Evolutionary conservation across 2,329 filamentous ascomycete species (phyloP), one percentile per base, ranked within the genome.

Genomic region (Fonsecaea erecta): DNA sequence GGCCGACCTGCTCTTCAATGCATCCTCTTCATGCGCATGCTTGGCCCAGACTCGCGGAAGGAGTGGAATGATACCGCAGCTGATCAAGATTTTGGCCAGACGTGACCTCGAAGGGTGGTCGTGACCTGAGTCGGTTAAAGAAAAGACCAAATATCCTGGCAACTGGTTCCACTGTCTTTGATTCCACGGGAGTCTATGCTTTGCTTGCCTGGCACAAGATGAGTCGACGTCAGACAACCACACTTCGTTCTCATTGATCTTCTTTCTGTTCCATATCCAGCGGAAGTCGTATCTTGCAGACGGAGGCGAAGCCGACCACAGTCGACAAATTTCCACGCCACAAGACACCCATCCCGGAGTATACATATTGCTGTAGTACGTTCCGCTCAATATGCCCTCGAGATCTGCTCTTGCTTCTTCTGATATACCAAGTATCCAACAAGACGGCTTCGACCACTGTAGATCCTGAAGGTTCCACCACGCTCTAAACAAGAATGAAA

Each of bases 401-500:
- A 48, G 43, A 11, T 48, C 43, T 12, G 40, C 12, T 48, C 12
- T 24, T 24, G 3, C 12, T 24, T 48, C 12, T 24, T 24, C 12
- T 24, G 43, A 48, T 48, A 48, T 48, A 28, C 40, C 35, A 53
- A 26, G 32, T 48, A 52, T 64, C 54, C 54, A 59, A 32, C 54
- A 46, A 59, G 30, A 55, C 35, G 48, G 58, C 46, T 34, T 56
- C 46, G 40, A 64, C 35, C 52, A 46, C 51, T 53, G 63, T 65
- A 52, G 54, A 58, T 48, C 43, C 43, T 48, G 18, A 48, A 55
- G 60, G 12, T 35, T 52, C 57, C 57, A 60, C 46, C 46, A 60
- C 26, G 57, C 46, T 52, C 46, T 21, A 64, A 64, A 57, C 62
- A 53, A 57, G 51, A 34, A 68, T 24, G 52, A 58, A 66, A 68